phyloP scores from a whole-genome alignment of 2,329 filamentous ascomycete species.

The Elsinoe ampelina region DNA sequence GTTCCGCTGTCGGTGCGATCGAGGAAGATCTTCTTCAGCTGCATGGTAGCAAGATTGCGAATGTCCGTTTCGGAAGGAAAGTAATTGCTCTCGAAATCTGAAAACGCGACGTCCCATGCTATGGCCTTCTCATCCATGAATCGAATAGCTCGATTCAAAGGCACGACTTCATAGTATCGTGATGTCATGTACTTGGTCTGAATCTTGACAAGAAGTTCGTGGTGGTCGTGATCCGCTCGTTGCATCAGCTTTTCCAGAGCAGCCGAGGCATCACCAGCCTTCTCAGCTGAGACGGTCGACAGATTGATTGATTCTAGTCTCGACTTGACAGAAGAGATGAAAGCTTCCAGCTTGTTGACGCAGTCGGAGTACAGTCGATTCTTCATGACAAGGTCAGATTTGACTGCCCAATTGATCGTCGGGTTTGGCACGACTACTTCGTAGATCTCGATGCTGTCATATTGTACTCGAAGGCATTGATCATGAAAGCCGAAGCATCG shows the following conservation, averaged over 20 bases:
- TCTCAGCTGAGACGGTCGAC: conserved; percentile 82
- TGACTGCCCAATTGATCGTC: conserved; percentile 94
- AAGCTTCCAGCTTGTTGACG: conserved; percentile 72
- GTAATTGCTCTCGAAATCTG: conserved; percentile 85
- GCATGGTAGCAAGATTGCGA: conserved; percentile 77
- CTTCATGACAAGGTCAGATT: conserved; percentile 82
- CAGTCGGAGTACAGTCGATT: conserved; percentile 80
- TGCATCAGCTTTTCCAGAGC: conserved; percentile 72
- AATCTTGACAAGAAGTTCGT: conserved; percentile 61
- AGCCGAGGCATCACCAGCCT: conserved; percentile 67
- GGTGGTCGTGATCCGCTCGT: conserved; percentile 76
- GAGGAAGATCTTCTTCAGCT: conserved; percentile 89
- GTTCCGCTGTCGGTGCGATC: conserved; percentile 68
- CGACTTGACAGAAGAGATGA: conserved; percentile 77
- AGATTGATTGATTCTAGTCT: conserved; percentile 82
- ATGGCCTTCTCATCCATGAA: conserved; percentile 88
- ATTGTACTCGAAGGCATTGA: conserved; percentile 78
- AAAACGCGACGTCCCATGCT: conserved; percentile 86
- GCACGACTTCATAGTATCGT: conserved; percentile 94
- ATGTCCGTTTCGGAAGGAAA: conserved; percentile 95
- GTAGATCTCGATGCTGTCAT: conserved; percentile 82
- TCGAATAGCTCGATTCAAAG: conserved; percentile 78
- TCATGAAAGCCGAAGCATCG: conserved; percentile 87
- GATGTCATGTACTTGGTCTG: conserved; percentile 88
- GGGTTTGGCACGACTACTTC: conserved; percentile 89